Evolutionary conservation across 1,284 basidiomycete genomes (phyloP), one percentile per base, ranked within the genome.

Genomic region (Erythrobasidium hasegawianum): DNA sequence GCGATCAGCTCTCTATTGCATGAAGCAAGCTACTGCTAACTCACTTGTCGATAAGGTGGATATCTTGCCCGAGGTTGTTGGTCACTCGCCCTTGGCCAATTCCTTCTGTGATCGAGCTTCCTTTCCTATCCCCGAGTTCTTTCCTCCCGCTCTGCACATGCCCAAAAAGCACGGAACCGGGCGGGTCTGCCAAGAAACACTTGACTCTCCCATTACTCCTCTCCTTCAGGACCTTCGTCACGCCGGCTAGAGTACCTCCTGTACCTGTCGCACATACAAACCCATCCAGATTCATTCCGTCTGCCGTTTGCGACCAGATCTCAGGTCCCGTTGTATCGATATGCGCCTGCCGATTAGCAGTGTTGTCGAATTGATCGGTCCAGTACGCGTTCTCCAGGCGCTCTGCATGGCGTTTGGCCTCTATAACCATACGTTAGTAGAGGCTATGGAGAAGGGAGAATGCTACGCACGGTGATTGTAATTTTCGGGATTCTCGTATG

Each of bases 21-120:
- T n/a, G n/a, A n/a, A n/a, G n/a, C n/a, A 7, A 39, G 29, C 16
- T 18, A 50, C 2, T 18, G 20, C 5, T 14, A 39, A 24, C 64
- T 60, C 45, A 67, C 64, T 67, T 90, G 61, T 87, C 84, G 40
- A 98, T 71, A 54, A 90, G 80, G 13, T 86, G 81, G 49, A 97
- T 81, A 76, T 97, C 89, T 0, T 87, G 91, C 47, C 81, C 86
- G 71, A 98, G 80, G 79, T 99, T 99, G 74, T 90, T 83, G n/a
- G 95, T 99, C 58, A 99, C 84, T 69, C 95, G 87, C 22, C 95
- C 95, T 79, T 99, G 96, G 71, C 96, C 96, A 73, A 98, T 97
- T 53, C 94, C 95, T 83, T 98, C 95, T 1, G 96, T 98, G 76
- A 99, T 97, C 16, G 90, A 94, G 69, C 93, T 81, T 2, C 92